Base-by-base conservation (phyloP, 148 eudicot genomes). In the Rhododendron vialii region DNA sequence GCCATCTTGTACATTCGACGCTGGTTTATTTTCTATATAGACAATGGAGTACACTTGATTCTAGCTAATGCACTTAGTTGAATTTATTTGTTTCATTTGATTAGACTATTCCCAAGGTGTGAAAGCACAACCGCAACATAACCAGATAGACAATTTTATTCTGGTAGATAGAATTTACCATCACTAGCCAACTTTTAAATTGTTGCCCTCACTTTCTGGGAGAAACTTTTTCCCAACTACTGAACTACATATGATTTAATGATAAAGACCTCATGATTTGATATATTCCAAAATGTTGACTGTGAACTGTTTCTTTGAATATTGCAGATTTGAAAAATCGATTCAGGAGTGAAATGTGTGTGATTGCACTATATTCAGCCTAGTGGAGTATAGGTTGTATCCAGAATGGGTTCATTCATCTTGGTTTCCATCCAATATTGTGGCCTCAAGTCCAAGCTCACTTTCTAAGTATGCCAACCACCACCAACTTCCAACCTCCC, bases 401-500 rank as follows among this genome's bases (percentile, higher is more conserved):
- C 28, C 71, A n/a, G 71, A 24, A 63, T 63, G 11, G 4, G 12
- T 63, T 67, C 74, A 67, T 67, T 67, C 74, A 67, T 65, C 73
- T 65, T 65, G 73, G 13, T 65, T 65, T 65, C 33, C 73, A 65
- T 67, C 5, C 33, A 67, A 67, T 67, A 67, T 67, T 26, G 33
- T 67, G 11, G 74, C 11, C 74, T 26, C 74, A 67, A 26, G 74
- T 67, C 74, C 74, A 67, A 67, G 74, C 74, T 67, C 74, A 67
- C 74, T 26, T 67, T 67, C 74, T 67, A 67, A 26, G 74, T 67
- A 67, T 26, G 74, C 74, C 74, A 67, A 67, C 74, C 74, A 67
- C 74, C 74, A 67, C 74, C 74, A 67, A 67, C 74, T 67, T 67
- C 74, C 74, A 67, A 67, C 74, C 74, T 67, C 74, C 74, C 35